Conservation (phyloP, 2,329 filamentous ascomycete genomes). For the Colletotrichum karsti region DNA sequence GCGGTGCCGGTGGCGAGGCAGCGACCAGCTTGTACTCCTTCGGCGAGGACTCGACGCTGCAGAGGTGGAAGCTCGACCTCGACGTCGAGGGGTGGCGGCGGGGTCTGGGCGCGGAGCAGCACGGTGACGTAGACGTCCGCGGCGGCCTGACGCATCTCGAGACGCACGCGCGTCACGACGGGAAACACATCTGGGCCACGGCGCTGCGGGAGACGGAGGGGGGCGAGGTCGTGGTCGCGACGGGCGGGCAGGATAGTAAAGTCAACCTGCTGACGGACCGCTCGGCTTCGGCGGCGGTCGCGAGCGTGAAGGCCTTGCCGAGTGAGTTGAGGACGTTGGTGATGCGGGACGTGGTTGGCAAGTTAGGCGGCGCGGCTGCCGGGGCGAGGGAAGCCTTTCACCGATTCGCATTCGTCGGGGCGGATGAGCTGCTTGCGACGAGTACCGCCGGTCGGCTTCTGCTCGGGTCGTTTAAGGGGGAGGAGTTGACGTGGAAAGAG, state of each 20-base stretch:
- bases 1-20: slow-evolving; percentile 18
- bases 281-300: background rate
- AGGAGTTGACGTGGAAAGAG: slow-evolving; percentile 51
- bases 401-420: slow-evolving; percentile 69
- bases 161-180: slow-evolving; percentile 73
- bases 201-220: slow-evolving; percentile 48
- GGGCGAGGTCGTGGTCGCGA: slow-evolving; percentile 60
- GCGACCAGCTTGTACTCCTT: slow-evolving; percentile 74
- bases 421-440: slow-evolving; percentile 60
- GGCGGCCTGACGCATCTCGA: slow-evolving; percentile 58
- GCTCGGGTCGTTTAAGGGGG: slow-evolving; percentile 45
- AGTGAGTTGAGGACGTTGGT: slow-evolving; percentile 35
- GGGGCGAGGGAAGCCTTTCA: slow-evolving; percentile 57
- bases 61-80: slow-evolving; percentile 73
- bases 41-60: slow-evolving; percentile 83
- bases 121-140: background rate
- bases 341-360: slow-evolving; percentile 41
- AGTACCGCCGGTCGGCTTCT: slow-evolving; percentile 70
- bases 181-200: slow-evolving; percentile 92
- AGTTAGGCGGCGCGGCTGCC: slow-evolving; percentile 24
- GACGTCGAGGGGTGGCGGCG: slow-evolving; percentile 28
- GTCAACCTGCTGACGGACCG: slow-evolving; percentile 56
- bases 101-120: slow-evolving; percentile 14
- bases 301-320: background rate
- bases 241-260: slow-evolving; percentile 87